phyloP scores from a whole-genome alignment of 192 early-diverging fungal genomes.

The Coemansia reversa region DNA sequence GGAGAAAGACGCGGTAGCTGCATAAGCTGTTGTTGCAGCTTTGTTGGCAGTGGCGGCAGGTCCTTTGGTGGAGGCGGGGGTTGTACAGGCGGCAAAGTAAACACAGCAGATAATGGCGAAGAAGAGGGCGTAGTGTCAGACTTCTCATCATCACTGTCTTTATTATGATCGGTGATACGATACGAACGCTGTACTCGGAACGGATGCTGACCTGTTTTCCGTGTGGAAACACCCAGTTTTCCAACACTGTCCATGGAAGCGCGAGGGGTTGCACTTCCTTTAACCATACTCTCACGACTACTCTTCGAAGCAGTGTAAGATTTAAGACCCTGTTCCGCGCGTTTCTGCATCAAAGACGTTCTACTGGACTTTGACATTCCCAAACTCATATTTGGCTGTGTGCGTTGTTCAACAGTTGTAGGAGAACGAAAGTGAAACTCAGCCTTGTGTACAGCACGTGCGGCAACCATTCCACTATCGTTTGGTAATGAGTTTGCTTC shows the following conservation, averaged over 20 bases:
- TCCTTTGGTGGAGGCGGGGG: slow-evolving; percentile 40
- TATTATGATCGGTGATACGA: slow-evolving; percentile 36
- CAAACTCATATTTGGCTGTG: slow-evolving; percentile 5
- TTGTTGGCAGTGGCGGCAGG: slow-evolving; percentile 45
- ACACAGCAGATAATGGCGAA: slow-evolving; percentile 38
- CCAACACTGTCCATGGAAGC: slow-evolving; percentile 37
- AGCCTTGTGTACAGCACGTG: slow-evolving; percentile 42
- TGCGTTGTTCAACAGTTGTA: slow-evolving; percentile 8
- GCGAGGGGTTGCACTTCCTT: slow-evolving; percentile 34
- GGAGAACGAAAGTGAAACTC: slow-evolving; percentile 46
- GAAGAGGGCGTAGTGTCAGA: slow-evolving; percentile 26
- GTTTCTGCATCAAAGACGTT: slow-evolving; percentile 41
- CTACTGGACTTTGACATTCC: slow-evolving; percentile 19
- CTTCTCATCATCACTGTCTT: slow-evolving; percentile 29
- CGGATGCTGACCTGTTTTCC: slow-evolving; percentile 18
- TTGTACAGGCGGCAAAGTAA: slow-evolving; percentile 37
- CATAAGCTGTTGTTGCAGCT: slow-evolving; percentile 45
- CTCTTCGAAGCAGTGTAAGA: slow-evolving; percentile 16
- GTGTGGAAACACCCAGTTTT: slow-evolving; percentile 27
- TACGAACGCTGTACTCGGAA: slow-evolving; percentile 49
- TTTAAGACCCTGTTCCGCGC: slow-evolving; percentile 29
- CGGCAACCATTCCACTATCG: slow-evolving; percentile 16
- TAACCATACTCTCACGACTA: slow-evolving; percentile 49
- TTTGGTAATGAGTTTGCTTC: slow-evolving; percentile 25
- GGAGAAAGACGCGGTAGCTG: slow-evolving; percentile 52